Conservation (phyloP, 345 rosid species). For the Cardamine resedifolia region DNA sequence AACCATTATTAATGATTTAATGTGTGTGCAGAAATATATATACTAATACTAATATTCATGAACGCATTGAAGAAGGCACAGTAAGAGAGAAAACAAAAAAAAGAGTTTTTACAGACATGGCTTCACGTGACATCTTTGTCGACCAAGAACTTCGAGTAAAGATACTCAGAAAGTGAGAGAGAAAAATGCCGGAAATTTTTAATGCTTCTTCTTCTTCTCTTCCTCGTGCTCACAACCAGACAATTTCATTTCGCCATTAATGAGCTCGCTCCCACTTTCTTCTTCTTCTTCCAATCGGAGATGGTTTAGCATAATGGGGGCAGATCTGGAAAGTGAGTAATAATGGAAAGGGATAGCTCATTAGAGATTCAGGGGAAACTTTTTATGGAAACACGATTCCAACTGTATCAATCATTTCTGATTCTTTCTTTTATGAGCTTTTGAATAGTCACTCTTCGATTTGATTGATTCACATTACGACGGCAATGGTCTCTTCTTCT, state of each 20-base stretch:
- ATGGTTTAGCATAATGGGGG: slow-evolving; percentile 17
- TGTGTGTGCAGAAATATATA: slow-evolving; percentile 11
- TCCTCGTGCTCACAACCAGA: slow-evolving; percentile 22
- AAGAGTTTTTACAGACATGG: slow-evolving; percentile 35
- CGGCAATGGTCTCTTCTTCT: slow-evolving; percentile 35
- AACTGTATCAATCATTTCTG: slow-evolving; percentile 9
- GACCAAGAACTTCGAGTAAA: slow-evolving; percentile 47
- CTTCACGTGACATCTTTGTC: slow-evolving; percentile 58
- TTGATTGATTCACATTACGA: slow-evolving; percentile 18
- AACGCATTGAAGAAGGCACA: slow-evolving; percentile 26
- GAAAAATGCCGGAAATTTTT: slow-evolving; percentile 5
- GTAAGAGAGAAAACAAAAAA: slow-evolving; percentile 13
- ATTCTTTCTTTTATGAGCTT: slow-evolving; percentile 20
- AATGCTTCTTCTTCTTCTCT: slow-evolving; percentile 1
- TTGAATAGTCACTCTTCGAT: background rate
- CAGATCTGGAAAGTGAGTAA: slow-evolving; percentile 36
- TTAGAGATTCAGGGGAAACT: slow-evolving; percentile 14
- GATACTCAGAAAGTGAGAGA: slow-evolving; percentile 38
- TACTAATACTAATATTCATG: slow-evolving; percentile 26
- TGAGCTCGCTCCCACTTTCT: background rate
- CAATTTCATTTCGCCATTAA: slow-evolving; percentile 1
- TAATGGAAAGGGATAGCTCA: slow-evolving; percentile 24
- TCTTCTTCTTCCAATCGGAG: slow-evolving; percentile 24
- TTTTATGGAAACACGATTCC: slow-evolving; percentile 32
- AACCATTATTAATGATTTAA: slow-evolving; percentile 19